Base-by-base conservation (phyloP, 768 basidiomycete species). In the Tephrocybe sp. region DNA sequence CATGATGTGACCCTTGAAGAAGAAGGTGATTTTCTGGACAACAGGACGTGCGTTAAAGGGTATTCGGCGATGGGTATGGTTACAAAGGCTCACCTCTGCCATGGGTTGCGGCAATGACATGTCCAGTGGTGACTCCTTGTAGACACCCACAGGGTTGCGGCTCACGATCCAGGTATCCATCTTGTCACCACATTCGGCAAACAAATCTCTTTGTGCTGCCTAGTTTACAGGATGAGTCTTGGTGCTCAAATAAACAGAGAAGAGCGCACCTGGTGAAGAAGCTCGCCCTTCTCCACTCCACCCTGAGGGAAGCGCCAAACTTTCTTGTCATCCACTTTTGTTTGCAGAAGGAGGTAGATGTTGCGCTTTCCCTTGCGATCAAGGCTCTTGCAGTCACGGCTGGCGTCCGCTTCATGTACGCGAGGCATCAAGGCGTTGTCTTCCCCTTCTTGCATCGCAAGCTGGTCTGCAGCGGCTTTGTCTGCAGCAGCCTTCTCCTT, bases 151-250 rank as follows among this genome's bases (percentile, higher is more conserved):
- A 3, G 96, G 96, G 50, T 88, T 89, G 47, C 86, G 82, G 45
- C 91, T 83, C n/a, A 96, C 92, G 55, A 95, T 74, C 95, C 96
- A 98, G 11, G 85, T 85, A 62, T 98, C 94, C 88, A 98, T 92
- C 45, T 84, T 72, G 37, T 77, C 72, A 9, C 94, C 94, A 56
- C 88, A 90, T 63, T 88, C 80, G 2, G 81, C 78, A 42, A 73
- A 70, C 18, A 98, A 75, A 53, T 86, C 81, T 43, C 86, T 76
- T 46, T 83, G 76, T 3, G 93, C 92, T 33, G 92, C 86, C 88
- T 93, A 51, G 1, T 58, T 20, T 5, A 32, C 3, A 25, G 11
- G 25, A 61, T 18, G 23, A 12, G 36, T 42, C 36, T 49, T 20
- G 42, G 42, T 20, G 21, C 34, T 15, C 4, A 12, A 9, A 15